These are phyloP conservation scores for Solanum chacoense DNA, from an alignment of 305 asterid species.

Conservation along the genomic window DNA sequence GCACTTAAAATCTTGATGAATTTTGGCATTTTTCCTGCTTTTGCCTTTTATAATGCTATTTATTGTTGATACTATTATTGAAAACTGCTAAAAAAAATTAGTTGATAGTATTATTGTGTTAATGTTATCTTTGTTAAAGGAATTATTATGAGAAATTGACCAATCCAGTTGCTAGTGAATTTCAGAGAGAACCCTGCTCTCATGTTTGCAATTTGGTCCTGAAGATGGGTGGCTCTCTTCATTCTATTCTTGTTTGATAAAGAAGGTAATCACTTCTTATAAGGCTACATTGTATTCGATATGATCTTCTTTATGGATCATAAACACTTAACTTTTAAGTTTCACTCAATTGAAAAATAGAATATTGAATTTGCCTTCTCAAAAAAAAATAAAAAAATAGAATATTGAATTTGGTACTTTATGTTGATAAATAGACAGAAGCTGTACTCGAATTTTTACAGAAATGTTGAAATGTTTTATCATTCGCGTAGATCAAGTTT, in stretches of 20 bases:
- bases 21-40: background rate
- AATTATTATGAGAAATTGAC: background rate
- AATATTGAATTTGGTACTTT: background rate
- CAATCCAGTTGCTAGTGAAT: slow-evolving; percentile 7
- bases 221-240: slow-evolving; percentile 97
- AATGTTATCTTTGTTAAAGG: background rate
- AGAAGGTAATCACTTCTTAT: slow-evolving; percentile 48
- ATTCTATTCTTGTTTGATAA: slow-evolving; percentile 84
- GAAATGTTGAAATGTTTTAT: background rate
- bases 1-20: background rate
- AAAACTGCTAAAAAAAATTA: background rate
- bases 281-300: background rate
- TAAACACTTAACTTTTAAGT: background rate
- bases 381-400: too few species aligned
- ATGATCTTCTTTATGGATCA: background rate
- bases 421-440: background rate
- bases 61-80: background rate
- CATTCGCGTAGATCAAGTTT: background rate
- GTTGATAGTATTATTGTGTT: background rate
- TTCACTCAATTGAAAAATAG: background rate
- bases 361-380: background rate
- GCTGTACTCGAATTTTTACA: background rate
- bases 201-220: slow-evolving; percentile 63
- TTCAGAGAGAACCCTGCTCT: slow-evolving; percentile 68
- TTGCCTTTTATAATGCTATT: background rate